These are phyloP conservation scores for Exophiala spinifera DNA, from an alignment of 2,329 filamentous ascomycete genomes.

Conservation along the genomic window DNA sequence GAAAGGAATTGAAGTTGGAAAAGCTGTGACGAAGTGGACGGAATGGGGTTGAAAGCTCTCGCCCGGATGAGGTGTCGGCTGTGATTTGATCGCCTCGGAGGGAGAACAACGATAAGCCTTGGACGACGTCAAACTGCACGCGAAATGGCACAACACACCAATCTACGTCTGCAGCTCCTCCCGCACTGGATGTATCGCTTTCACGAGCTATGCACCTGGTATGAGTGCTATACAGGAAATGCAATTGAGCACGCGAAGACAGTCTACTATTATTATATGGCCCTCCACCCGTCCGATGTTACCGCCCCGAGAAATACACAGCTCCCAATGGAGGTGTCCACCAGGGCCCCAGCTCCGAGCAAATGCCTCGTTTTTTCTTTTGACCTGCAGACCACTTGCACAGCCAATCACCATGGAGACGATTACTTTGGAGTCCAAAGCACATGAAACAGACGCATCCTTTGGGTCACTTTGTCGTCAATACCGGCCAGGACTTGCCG, in stretches of 20 bases:
- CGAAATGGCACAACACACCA: conserved; percentile 1
- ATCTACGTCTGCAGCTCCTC: neutral
- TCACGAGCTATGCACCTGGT: neutral
- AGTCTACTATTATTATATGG: neutral
- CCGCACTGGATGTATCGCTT: neutral
- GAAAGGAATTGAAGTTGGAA: conserved; percentile 37
- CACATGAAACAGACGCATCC: neutral
- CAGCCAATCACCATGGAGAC: conserved; percentile 19
- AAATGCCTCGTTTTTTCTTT: conserved; percentile 26
- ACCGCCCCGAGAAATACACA: neutral
- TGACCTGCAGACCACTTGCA: conserved; percentile 19
- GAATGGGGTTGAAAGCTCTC: conserved; percentile 12
- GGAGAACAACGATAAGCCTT: conserved; percentile 22
- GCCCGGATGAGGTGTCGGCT: conserved; percentile 10
- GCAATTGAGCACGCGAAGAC: neutral
- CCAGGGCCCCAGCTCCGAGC: conserved; percentile 13
- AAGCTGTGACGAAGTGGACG: conserved; percentile 35
- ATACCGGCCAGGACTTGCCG: too few relatives aligned
- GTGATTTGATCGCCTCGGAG: conserved; percentile 13
- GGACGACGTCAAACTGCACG: conserved; percentile 21
- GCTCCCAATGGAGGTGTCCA: conserved; percentile 10
- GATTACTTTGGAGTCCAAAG: conserved; percentile 10
- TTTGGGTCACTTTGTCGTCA: neutral
- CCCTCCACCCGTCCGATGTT: conserved; percentile 3
- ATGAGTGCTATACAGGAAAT: neutral